Base-by-base conservation (phyloP, 257 asterid species). In the Solanum paucissectum region DNA sequence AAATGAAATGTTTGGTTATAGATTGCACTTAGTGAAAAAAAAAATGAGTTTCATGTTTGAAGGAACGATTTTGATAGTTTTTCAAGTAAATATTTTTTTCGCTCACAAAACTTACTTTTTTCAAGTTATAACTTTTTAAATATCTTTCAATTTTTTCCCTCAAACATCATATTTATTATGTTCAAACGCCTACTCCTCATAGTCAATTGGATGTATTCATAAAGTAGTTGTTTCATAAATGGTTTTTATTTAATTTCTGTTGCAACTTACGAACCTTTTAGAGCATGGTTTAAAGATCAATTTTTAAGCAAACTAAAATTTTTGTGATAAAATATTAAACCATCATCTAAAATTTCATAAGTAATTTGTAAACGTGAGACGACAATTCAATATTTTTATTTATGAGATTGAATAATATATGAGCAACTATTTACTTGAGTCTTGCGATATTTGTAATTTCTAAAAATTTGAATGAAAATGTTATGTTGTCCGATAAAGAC, bases 381-480 rank as follows among this genome's bases (percentile, higher is more conserved):
- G 10, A 7, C 64, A 18, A 55, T 55, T 18, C 11, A 16, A 18
- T 18, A 18, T 7, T 18, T 3, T 18, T 55, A 55, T 49, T 3
- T 49, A 5, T 49, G 6, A 49, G 21, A 13, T 49, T 49, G 20
- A 52, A 21, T 21, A 21, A 0, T 4, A 58, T 58, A 60, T 21
- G 27, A 58, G 12, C 68, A 58, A 58, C 2, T 58, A 58, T 21
- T 58, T 10, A 60, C 11, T 21, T 0, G 29, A 21, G 27, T 44
- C 2, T 44, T 44, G 55, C 6, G 18, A 44, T 44, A 44, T 44
- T 44, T 44, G 6, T 44, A 44, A 44, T 44, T 44, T 44, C 55
- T 44, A 44, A 44, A 42, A 42, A 1, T 11, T 11, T 44, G 52
- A 44, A 44, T 11, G 89, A 40, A 94, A 95, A 88, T 12, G 16